Percentiles rank a stretch among this genome's conserved stretches.
These are phyloP conservation scores for Obelidium mucronatum DNA, from an alignment of 192 early-diverging fungal species.

Conservation along the genomic window DNA sequence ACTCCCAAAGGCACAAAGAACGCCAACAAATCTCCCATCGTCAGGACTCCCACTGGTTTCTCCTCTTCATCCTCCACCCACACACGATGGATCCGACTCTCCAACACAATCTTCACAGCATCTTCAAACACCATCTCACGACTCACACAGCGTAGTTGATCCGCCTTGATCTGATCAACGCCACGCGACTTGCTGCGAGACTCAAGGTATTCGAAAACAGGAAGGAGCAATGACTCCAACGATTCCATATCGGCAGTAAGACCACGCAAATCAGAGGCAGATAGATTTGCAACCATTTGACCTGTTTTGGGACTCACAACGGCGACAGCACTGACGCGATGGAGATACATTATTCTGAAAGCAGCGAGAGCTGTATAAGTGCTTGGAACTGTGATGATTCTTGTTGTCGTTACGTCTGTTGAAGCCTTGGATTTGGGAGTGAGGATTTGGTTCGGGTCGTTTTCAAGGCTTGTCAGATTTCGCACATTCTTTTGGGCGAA, in stretches of 20 bases:
- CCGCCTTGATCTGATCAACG: constrained; percentile 61
- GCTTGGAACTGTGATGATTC: constrained; percentile 49
- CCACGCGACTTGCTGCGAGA: constrained; percentile 40
- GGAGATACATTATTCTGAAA: constrained; percentile 53
- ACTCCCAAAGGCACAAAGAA: constrained; percentile 49
- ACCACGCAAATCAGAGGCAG: constrained; percentile 77
- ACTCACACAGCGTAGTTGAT: constrained; percentile 50
- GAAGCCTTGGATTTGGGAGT: background rate
- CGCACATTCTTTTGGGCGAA: background rate
- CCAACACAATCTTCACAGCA: constrained; percentile 60
- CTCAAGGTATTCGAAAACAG: constrained; percentile 72
- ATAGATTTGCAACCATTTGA: constrained; percentile 71
- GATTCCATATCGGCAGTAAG: constrained; percentile 58
- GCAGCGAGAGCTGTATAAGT: constrained; percentile 46
- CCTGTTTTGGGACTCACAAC: constrained; percentile 61
- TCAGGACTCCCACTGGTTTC: constrained; percentile 72
- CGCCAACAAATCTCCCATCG: constrained; percentile 70
- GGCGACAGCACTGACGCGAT: constrained; percentile 64
- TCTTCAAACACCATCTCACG: constrained; percentile 51
- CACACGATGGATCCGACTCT: constrained; percentile 61
- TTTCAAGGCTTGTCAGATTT: background rate
- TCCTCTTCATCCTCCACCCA: constrained; percentile 72
- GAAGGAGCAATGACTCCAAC: constrained; percentile 63
- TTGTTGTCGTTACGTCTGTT: background rate
- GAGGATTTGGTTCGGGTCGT: constrained; percentile 20